A percentile compares a stretch with the other conserved stretches of the same genome.
These are phyloP conservation scores for Venturia carpophila DNA, from an alignment of 2,329 filamentous ascomycete species.

Conservation along the genomic window DNA sequence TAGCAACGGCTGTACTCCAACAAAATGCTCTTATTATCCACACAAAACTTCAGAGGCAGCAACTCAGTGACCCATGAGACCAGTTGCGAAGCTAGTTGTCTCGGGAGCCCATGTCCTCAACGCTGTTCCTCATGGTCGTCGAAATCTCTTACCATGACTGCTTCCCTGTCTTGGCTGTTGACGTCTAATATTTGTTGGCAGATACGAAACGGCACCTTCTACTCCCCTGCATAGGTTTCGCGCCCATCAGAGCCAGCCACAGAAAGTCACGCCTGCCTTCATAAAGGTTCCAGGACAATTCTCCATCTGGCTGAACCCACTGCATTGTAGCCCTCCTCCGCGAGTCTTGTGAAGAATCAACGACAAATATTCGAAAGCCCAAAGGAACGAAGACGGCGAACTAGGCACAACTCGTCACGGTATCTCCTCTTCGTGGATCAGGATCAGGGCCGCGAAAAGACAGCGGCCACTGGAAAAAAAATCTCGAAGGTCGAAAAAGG, in stretches of 20 bases:
- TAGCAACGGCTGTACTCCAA: neutral
- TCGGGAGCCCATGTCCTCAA: neutral
- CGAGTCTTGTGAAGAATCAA: neutral
- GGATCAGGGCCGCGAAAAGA: neutral
- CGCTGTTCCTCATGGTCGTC: too few species aligned
- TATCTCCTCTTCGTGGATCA: neutral
- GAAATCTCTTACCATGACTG: too few species aligned
- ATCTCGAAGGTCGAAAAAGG: neutral
- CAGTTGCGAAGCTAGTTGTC: neutral
- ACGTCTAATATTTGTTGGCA: neutral
- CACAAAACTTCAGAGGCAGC: neutral
- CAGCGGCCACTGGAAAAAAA: too few species aligned
- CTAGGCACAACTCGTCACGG: neutral
- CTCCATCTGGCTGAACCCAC: neutral
- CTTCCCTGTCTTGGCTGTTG: neutral
- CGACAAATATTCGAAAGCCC: neutral
- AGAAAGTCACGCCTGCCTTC: neutral
- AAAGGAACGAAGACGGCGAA: neutral
- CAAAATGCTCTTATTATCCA: neutral
- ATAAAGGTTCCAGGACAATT: slow-evolving; percentile 1
- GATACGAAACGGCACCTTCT: neutral
- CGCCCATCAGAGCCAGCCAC: neutral
- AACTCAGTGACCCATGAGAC: neutral
- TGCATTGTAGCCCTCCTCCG: neutral
- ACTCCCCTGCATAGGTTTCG: neutral